Conservation (phyloP, 139 green algal species). For the Ulvella scutata region DNA sequence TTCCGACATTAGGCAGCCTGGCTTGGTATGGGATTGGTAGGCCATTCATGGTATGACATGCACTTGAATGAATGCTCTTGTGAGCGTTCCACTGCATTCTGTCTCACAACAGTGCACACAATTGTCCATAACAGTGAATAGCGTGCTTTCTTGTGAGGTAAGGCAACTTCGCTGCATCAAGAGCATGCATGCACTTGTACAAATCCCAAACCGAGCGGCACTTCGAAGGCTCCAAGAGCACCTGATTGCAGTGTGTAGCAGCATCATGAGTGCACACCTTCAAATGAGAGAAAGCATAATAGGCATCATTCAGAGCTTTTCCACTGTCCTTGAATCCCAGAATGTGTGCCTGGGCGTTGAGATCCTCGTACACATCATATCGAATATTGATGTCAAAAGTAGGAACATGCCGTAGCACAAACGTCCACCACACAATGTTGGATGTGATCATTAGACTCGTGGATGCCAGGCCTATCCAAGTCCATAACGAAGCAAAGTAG, state of each 20-base stretch:
- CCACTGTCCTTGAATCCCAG: slow-evolving; percentile 33
- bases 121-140: too few species aligned
- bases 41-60: too few species aligned
- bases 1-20: not conserved
- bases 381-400: slow-evolving; percentile 39
- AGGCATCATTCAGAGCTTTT: slow-evolving; percentile 10
- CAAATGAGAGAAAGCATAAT: slow-evolving; percentile 21
- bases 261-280: too few species aligned
- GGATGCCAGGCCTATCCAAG: slow-evolving; percentile 50
- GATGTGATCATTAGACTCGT: slow-evolving; percentile 42
- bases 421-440: slow-evolving; percentile 52
- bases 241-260: too few species aligned
- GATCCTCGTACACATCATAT: slow-evolving; percentile 47
- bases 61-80: slow-evolving; percentile 4
- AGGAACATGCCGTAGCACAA: slow-evolving; percentile 24
- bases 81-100: not conserved
- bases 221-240: too few species aligned
- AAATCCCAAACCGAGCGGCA: too few species aligned
- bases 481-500: slow-evolving; percentile 41
- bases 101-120: too few species aligned
- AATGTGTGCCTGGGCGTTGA: slow-evolving; percentile 39
- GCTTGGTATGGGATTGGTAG: too few species aligned
- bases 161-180: too few species aligned
- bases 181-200: too few species aligned
- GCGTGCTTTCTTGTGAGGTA: too few species aligned